A percentile compares a stretch with the other conserved stretches of the same genome.
These are phyloP conservation scores for Colletotrichum sp. DNA, from an alignment of 2,329 filamentous ascomycete genomes.

Conservation along the genomic window DNA sequence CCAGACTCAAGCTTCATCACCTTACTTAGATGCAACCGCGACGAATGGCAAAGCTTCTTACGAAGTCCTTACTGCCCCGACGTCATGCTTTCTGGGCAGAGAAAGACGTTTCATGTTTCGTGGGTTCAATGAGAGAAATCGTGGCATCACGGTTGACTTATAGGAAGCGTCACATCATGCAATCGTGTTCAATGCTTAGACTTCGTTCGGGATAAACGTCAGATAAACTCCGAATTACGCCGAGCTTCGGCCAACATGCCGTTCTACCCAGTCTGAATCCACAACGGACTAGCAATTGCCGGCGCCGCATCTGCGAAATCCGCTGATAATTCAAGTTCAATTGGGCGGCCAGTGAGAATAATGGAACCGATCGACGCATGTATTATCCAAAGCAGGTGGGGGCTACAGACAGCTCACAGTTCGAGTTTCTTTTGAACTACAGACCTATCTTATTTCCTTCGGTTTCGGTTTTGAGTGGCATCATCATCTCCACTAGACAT, in stretches of 20 bases:
- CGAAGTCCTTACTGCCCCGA: accelerated
- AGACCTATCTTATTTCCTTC: background rate
- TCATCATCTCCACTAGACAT: background rate
- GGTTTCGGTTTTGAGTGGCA: background rate
- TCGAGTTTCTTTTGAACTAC: background rate
- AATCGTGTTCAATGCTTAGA: background rate
- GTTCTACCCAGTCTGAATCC: background rate
- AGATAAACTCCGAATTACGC: background rate
- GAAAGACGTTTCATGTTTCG: too few species aligned
- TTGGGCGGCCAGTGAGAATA: background rate
- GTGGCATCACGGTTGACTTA: too few species aligned
- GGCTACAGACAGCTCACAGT: background rate
- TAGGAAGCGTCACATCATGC: background rate
- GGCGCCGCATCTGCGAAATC: background rate
- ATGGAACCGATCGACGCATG: background rate
- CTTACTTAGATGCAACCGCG: too few species aligned
- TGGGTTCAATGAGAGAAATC: too few species aligned
- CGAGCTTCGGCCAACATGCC: background rate
- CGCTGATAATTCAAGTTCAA: background rate
- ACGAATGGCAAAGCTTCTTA: background rate
- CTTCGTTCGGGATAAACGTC: background rate
- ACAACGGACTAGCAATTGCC: too few species aligned
- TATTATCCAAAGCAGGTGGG: accelerated
- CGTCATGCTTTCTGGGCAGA: background rate
- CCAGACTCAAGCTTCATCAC: too few species aligned